These are phyloP conservation scores for Tuber microsphaerosporum DNA, from an alignment of 495 filamentous ascomycete genomes.

Conservation along the genomic window DNA sequence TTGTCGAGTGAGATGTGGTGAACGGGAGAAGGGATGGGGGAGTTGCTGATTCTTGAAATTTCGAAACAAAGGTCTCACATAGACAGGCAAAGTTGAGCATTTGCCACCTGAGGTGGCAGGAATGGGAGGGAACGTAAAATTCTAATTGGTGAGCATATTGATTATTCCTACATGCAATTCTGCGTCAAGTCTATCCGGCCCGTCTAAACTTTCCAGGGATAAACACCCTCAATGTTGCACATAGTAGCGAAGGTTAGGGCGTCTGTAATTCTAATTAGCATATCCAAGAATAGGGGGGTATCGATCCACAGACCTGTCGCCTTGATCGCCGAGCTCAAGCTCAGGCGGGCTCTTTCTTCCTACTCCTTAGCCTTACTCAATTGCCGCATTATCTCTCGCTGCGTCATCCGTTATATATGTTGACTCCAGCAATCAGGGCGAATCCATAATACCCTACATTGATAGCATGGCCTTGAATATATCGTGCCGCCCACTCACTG, in stretches of 20 bases:
- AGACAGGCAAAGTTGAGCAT: background rate
- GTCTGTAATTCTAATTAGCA: constrained; percentile 17
- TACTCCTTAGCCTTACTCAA: constrained; percentile 36
- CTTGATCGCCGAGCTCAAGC: constrained; percentile 46
- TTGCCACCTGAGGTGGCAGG: too few relatives aligned
- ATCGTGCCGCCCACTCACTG: constrained; percentile 46
- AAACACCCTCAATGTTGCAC: background rate
- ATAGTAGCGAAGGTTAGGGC: constrained; percentile 50
- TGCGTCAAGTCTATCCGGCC: background rate
- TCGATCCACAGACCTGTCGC: constrained; percentile 40
- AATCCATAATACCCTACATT: constrained; percentile 49
- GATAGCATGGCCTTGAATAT: constrained; percentile 52
- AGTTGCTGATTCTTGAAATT: background rate
- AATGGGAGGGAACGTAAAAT: background rate
- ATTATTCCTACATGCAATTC: background rate
- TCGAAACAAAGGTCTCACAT: background rate
- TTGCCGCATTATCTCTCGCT: constrained; percentile 48
- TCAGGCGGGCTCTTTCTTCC: constrained; percentile 44
- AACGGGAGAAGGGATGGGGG: background rate
- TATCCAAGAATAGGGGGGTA: background rate
- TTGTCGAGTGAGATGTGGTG: background rate
- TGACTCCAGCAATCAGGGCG: constrained; percentile 43
- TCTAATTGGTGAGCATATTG: background rate
- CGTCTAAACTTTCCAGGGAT: background rate
- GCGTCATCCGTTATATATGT: constrained; percentile 47